Base-by-base conservation (phyloP, 345 rosid genomes). In the Balakata baccata region DNA sequence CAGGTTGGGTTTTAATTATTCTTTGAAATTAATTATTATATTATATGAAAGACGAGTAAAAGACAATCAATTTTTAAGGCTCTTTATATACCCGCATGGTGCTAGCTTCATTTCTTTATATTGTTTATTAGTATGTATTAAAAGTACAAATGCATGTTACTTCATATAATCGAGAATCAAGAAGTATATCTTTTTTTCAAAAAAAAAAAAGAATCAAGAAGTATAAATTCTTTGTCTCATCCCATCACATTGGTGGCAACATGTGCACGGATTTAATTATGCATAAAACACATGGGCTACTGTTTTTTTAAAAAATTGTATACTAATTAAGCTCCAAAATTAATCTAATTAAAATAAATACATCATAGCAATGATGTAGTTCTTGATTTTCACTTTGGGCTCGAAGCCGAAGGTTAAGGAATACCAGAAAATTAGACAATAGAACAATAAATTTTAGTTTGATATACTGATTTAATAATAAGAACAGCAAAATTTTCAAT, bases 131-230 rank as follows among this genome's bases (percentile, higher is more conserved):
- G 6, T 18, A 7, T 47, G 29, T 23, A 18, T 69, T 12, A 71
- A 23, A 29, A 47, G 29, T 29, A 63, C 67, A 71, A 60, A 46
- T 60, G 58, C 71, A 65, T 62, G 68, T 51, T 56, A 7, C 29
- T 3, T n/a, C n/a, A n/a, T n/a, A 43, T 66, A 11, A 57, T 23
- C 17, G 3, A 64, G 22, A 52, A 37, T 29, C 52, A 14, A 20
- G 39, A 7, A 20, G 51, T n/a, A 7, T 69, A 60, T 13, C 45
- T 41, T 41, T 41, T 41, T 41, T 41, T 41, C 45, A 3, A 41
- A 41, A 41, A 41, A 41, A 41, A 41, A 41, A 6, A 3, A 41
- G 45, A 3, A 41, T 41, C n/a, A n/a, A n/a, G n/a, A n/a, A n/a
- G n/a, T n/a, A n/a, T n/a, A n/a, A 43, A 20, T 60, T 22, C 14